Evolutionary conservation across 495 filamentous ascomycete genomes (phyloP), one percentile per base, ranked within the genome.

Genomic region (Cercophora samala): DNA sequence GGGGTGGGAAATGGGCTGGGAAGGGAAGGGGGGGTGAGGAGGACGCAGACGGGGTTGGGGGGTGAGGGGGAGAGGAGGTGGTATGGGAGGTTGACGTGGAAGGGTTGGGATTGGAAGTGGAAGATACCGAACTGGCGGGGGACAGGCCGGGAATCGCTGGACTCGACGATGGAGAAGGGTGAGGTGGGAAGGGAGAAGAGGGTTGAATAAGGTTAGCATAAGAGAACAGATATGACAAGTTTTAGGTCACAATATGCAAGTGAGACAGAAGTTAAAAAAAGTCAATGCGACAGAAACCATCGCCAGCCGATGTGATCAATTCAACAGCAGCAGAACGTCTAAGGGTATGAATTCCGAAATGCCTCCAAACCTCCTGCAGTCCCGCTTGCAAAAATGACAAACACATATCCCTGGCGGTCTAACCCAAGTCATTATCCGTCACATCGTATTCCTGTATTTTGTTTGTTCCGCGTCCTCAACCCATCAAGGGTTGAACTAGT

Each of bases 301-400:
- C 53, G n/a, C 53, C 53, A 56, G 53, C 53, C n/a, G 53, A 62
- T 52, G 53, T 56, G 53, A 56, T 56, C 53, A 56, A 56, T 23
- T 56, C 53, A 19, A 56, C 22, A 56, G 55, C 59, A 22, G 46
- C 52, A 66, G 54, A 67, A 67, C 56, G 60, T 68, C 63, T 70
- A 70, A n/a, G 70, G 70, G 65, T 72, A 72, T 72, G 70, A 72
- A 59, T 19, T 46, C 8, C 37, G 37, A 56, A 56, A 56, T 21
- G 53, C 53, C 53, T 56, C n/a, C n/a, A 56, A 56, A 26, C 19
- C 24, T 54, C 65, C 4, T 29, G 60, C 42, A 46, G 52, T 60
- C 60, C 63, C 67, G 54, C 65, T 64, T 66, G 59, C 63, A 56
- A 56, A 56, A 56, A 56, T 21, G 53, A 56, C n/a, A 56, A 68